phyloP scores from a whole-genome alignment of 805 yeast species.

The Starmerella stellata region DNA sequence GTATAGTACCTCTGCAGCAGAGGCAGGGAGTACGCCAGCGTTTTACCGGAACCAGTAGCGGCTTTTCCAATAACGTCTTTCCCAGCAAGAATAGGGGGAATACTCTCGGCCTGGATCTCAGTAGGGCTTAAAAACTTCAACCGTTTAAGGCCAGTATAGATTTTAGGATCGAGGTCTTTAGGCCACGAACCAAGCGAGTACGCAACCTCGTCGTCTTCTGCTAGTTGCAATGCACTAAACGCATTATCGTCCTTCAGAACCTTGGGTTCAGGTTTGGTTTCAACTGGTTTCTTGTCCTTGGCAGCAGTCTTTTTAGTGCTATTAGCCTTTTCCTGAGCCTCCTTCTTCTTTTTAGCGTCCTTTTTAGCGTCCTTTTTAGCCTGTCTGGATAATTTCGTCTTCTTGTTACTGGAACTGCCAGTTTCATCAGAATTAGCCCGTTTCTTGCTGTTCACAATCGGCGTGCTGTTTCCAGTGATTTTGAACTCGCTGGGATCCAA shows the following conservation, averaged over 20 bases:
- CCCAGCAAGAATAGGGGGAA: conserved; percentile 58
- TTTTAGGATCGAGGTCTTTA: conserved; percentile 23
- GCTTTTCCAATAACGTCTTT: conserved; percentile 88
- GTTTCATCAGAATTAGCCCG: background rate
- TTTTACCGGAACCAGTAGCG: conserved; percentile 94
- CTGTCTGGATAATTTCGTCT: background rate
- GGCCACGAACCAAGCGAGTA: conserved; percentile 24
- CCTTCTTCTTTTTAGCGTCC: background rate
- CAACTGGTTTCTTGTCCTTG: no score
- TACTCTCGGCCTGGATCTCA: conserved; percentile 56
- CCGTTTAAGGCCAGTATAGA: conserved; percentile 42
- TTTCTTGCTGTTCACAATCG: no score
- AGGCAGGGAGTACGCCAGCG: conserved; percentile 88
- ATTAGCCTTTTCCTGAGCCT: no score
- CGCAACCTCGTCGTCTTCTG: conserved; percentile 13
- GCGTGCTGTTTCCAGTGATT: no score
- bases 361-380: background rate
- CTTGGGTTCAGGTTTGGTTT: background rate
- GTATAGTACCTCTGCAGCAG: conserved; percentile 45
- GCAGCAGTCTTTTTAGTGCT: background rate
- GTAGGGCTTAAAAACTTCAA: conserved; percentile 57
- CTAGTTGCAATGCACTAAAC: conserved; percentile 6
- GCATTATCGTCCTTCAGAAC: conserved; percentile 24
- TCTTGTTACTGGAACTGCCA: background rate
- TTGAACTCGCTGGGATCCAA: conserved; percentile 11